A percentile compares a stretch with the other conserved stretches of the same genome.
Conservation (phyloP, 2,329 filamentous ascomycete genomes). For the Curvularia eragrostidis region DNA sequence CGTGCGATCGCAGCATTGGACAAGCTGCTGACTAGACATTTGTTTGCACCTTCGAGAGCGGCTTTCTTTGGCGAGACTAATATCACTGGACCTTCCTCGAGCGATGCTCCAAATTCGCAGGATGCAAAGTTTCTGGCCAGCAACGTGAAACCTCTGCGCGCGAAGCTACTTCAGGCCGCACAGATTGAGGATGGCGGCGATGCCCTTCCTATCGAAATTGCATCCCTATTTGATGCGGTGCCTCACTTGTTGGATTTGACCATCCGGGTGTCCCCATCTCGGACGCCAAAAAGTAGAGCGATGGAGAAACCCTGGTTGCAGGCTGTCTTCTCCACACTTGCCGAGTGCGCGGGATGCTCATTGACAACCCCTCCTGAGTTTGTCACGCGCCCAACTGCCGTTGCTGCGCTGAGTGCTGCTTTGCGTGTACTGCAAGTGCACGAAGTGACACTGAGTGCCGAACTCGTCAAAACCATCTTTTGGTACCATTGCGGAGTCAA, state of each 20-base stretch:
- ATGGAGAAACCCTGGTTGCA: conserved; percentile 56
- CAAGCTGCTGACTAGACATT: conserved; percentile 51
- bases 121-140: conserved; percentile 27
- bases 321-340: conserved; percentile 47
- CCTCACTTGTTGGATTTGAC: conserved; percentile 51
- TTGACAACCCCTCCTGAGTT: conserved; percentile 33
- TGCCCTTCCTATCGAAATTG: conserved; percentile 27
- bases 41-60: conserved; percentile 51
- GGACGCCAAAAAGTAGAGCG: conserved; percentile 50
- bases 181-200: conserved; percentile 41
- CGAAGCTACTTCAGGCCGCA: conserved; percentile 41
- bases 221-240: conserved; percentile 36
- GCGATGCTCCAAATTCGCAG: conserved; percentile 5
- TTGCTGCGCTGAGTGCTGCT: conserved; percentile 35
- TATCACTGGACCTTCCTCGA: conserved; percentile 8
- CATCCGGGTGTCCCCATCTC: conserved; percentile 50
- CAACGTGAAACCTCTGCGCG: conserved; percentile 37
- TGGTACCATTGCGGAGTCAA: conserved; percentile 47
- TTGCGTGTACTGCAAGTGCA: conserved; percentile 35
- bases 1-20: conserved; percentile 38
- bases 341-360: conserved; percentile 44
- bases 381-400: conserved; percentile 25
- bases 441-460: conserved; percentile 35
- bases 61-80: conserved; percentile 44
- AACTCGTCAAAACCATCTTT: conserved; percentile 41